These are phyloP conservation scores for Plasmodium fragile DNA, from an alignment of 169 alveolate species.

Conservation along the genomic window DNA sequence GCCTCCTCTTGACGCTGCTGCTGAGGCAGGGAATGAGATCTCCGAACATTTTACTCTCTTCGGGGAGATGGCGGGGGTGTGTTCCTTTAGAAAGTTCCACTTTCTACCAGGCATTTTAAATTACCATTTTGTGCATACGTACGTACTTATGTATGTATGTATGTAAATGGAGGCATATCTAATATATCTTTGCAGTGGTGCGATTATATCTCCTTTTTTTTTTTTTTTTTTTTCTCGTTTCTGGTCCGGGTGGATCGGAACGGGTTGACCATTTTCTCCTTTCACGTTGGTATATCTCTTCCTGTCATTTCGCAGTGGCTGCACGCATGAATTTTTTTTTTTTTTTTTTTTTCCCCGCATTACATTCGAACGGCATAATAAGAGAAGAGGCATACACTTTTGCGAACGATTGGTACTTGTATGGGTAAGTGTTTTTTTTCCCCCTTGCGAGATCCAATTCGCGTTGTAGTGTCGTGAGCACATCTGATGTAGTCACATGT, in stretches of 20 bases:
- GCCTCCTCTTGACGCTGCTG: background rate
- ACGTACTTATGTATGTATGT: background rate
- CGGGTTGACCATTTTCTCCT: background rate
- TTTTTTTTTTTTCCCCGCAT: background rate
- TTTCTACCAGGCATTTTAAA: background rate
- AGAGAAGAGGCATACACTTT: background rate
- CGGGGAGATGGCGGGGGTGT: background rate
- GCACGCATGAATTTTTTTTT: background rate
- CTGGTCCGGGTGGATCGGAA: background rate
- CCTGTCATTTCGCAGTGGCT: background rate
- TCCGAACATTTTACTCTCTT: background rate
- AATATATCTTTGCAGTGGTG: background rate
- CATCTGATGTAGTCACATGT: background rate
- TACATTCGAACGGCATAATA: background rate
- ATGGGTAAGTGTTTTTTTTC: background rate
- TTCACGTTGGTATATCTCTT: background rate
- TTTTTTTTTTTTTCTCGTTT: conserved; percentile 5
- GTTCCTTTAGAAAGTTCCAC: background rate
- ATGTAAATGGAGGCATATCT: background rate
- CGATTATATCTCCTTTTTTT: background rate
- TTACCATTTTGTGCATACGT: background rate
- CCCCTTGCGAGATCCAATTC: background rate
- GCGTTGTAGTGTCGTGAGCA: background rate
- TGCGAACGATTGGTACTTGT: background rate
- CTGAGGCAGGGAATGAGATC: background rate